Evolutionary conservation across 345 rosid species (phyloP).

Genomic region (Cardamine resedifolia): DNA sequence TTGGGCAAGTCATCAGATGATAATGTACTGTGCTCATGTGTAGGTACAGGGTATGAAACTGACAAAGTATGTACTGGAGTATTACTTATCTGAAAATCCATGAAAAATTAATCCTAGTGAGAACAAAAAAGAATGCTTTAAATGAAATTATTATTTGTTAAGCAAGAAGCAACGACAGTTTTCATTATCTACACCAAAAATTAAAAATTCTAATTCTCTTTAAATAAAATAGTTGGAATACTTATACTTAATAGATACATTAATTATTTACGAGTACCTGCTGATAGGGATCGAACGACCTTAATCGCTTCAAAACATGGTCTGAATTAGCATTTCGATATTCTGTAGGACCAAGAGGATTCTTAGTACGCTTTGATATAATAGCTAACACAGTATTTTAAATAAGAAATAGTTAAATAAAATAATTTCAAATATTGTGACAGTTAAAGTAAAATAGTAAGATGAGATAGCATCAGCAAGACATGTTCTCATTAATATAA

Average conservation of each 20-base stretch:
- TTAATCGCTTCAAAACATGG: slow-evolving; percentile 64
- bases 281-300: slow-evolving; percentile 69
- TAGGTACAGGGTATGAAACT: slow-evolving; percentile 61
- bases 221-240: slow-evolving; percentile 1
- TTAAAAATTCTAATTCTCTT: not conserved
- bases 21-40: slow-evolving; percentile 68
- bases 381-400: slow-evolving; percentile 42
- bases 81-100: slow-evolving; percentile 57
- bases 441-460: not conserved
- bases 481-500: not conserved
- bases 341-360: slow-evolving; percentile 62
- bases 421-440: not conserved
- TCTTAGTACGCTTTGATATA: slow-evolving; percentile 70
- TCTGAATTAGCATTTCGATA: slow-evolving; percentile 86
- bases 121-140: not conserved
- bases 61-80: slow-evolving; percentile 69
- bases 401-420: not conserved
- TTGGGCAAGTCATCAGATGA: slow-evolving; percentile 84
- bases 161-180: not conserved
- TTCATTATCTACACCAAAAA: not conserved
- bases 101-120: not conserved
- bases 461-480: no score
- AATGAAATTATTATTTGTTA: not conserved
- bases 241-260: not conserved
- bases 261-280: slow-evolving; percentile 48